Evolutionary conservation across 2,329 filamentous ascomycete species (phyloP).

Genomic region (Phyllosticta paracitricarpa): DNA sequence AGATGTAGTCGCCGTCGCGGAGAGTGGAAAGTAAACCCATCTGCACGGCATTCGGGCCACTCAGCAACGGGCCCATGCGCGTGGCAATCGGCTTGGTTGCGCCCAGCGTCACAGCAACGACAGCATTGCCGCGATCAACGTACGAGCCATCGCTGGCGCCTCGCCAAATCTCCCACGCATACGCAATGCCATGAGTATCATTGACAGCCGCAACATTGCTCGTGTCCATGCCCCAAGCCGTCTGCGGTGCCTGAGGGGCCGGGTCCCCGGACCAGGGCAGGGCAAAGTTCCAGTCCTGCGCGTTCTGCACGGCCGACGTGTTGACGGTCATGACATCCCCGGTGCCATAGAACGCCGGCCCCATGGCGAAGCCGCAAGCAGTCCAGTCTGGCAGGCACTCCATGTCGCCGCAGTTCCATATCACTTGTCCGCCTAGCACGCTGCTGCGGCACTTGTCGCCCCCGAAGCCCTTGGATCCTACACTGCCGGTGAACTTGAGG

Average conservation of each 20-base stretch:
- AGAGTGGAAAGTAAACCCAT: constrained; percentile 1
- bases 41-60: background rate
- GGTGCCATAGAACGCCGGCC: constrained; percentile 8
- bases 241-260: constrained; percentile 1
- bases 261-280: constrained; percentile 5
- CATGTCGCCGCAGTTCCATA: constrained; percentile 11
- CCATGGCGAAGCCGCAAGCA: constrained; percentile 4
- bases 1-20: constrained; percentile 3
- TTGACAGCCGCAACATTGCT: constrained; percentile 3
- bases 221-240: constrained; percentile 8
- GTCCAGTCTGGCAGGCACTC: background rate
- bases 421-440: background rate
- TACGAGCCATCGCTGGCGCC: background rate
- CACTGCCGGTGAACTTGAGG: background rate
- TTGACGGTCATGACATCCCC: constrained; percentile 2
- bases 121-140: constrained; percentile 2
- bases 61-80: constrained; percentile 4
- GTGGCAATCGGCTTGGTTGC: constrained; percentile 6
- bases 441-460: constrained; percentile 10
- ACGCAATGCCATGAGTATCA: constrained; percentile 3
- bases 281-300: background rate
- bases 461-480: background rate
- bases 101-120: constrained; percentile 5
- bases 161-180: constrained; percentile 9
- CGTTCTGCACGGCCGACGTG: background rate